Percentiles rank a stretch among this genome's conserved stretches.
Conservation (phyloP, 495 filamentous ascomycete species). For the Xylaria acuta region DNA sequence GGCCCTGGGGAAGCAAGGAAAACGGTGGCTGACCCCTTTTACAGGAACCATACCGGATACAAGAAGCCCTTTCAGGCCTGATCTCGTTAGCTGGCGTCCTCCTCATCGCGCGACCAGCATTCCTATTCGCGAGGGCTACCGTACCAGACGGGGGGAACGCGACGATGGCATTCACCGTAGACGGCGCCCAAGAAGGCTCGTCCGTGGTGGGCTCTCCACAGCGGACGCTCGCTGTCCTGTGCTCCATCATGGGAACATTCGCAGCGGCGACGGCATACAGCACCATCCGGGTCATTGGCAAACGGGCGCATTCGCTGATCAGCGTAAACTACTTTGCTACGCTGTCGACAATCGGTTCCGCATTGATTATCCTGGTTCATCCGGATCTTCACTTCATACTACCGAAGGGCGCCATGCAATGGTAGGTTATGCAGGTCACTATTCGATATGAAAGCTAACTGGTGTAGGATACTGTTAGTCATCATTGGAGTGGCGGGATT, state of each 20-base stretch:
- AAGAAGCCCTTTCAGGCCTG: constrained; percentile 71
- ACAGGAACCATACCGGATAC: constrained; percentile 69
- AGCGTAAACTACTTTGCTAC: constrained; percentile 79
- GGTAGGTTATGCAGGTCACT: constrained; percentile 46
- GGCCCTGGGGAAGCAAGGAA: not conserved
- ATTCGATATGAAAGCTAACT: not conserved
- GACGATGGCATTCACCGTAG: constrained; percentile 34
- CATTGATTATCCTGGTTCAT: constrained; percentile 40
- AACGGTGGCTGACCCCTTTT: not conserved
- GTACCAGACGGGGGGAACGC: constrained; percentile 1
- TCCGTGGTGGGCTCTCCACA: constrained; percentile 51
- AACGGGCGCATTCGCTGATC: constrained; percentile 77
- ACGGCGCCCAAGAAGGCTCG: constrained; percentile 32
- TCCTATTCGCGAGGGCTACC: constrained; percentile 46
- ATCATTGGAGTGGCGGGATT: constrained; percentile 77
- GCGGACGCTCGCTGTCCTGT: constrained; percentile 68
- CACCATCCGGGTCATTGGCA: constrained; percentile 77
- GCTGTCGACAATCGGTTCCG: constrained; percentile 64
- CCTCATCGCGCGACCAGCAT: constrained; percentile 74
- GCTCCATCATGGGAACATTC: constrained; percentile 73
- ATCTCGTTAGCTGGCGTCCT: constrained; percentile 76
- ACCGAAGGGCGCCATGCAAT: constrained; percentile 65
- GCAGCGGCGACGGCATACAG: constrained; percentile 75
- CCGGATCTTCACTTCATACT: constrained; percentile 65
- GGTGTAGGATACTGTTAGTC: constrained; percentile 53